Percentiles rank a stretch among this genome's conserved stretches.
These are phyloP conservation scores for Emydomyces testavorans DNA, from an alignment of 2,329 filamentous ascomycete species.

Conservation along the genomic window DNA sequence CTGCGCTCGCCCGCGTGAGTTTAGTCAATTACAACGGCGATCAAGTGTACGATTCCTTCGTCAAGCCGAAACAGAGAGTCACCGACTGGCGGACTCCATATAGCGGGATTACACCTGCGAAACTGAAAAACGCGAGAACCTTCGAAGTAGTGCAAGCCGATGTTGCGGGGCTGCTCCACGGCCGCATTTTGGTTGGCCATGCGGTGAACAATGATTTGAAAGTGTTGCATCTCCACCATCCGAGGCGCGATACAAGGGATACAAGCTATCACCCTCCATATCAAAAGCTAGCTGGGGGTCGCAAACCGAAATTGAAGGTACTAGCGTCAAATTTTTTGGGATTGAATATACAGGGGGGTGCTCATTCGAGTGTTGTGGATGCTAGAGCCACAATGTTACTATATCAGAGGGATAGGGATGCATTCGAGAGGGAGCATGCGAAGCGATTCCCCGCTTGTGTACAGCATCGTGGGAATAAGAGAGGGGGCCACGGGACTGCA, in stretches of 20 bases:
- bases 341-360: constrained; percentile 48
- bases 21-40: constrained; percentile 88
- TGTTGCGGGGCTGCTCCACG: constrained; percentile 57
- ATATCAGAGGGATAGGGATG: constrained; percentile 70
- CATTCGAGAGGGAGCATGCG: constrained; percentile 70
- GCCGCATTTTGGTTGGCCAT: constrained; percentile 69
- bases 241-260: constrained; percentile 67
- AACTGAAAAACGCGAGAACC: constrained; percentile 56
- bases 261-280: constrained; percentile 70
- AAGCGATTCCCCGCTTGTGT: constrained; percentile 48
- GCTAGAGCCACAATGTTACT: constrained; percentile 82
- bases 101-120: constrained; percentile 64
- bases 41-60: constrained; percentile 89
- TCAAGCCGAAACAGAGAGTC: constrained; percentile 63
- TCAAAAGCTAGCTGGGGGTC: constrained; percentile 45
- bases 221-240: constrained; percentile 66
- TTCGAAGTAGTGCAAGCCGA: constrained; percentile 69
- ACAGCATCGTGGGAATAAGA: constrained; percentile 29
- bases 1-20: constrained; percentile 73
- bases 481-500: constrained; percentile 32
- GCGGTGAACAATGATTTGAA: constrained; percentile 67
- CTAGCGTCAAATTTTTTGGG: constrained; percentile 48
- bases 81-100: constrained; percentile 84
- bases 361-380: constrained; percentile 58
- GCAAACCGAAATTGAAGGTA: constrained; percentile 43